These are phyloP conservation scores for Colletotrichum noveboracense DNA, from an alignment of 2,329 filamentous ascomycete genomes.

Conservation along the genomic window DNA sequence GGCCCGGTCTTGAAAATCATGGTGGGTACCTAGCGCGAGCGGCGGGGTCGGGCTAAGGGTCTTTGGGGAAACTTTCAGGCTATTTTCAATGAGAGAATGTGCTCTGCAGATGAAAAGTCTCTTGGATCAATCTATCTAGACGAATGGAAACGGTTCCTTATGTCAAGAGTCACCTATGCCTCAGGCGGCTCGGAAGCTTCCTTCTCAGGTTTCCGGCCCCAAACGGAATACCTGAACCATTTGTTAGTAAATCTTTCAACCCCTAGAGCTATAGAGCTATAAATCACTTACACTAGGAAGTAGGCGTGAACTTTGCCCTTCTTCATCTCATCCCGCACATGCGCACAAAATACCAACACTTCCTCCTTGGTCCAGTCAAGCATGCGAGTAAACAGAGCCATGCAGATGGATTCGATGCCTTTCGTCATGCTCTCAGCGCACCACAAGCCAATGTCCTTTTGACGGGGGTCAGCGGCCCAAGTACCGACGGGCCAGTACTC, in stretches of 20 bases:
- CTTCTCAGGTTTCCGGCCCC: constrained; percentile 7
- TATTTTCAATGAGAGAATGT: background rate
- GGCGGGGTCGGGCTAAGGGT: background rate
- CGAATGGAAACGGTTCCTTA: background rate
- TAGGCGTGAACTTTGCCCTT: constrained; percentile 39
- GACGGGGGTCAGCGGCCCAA: constrained; percentile 55
- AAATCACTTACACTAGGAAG: constrained; percentile 38
- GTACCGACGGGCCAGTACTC: constrained; percentile 55
- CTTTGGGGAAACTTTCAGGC: background rate
- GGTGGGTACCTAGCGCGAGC: background rate
- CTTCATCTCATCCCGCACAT: constrained; percentile 37
- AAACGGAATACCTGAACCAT: background rate
- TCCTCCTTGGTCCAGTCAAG: constrained; percentile 37
- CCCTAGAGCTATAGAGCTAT: background rate
- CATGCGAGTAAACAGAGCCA: constrained; percentile 37
- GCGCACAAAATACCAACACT: constrained; percentile 35
- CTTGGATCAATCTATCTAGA: background rate
- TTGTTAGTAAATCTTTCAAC: background rate
- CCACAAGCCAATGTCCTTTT: constrained; percentile 50
- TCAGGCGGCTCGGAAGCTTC: background rate
- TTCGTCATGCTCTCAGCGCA: constrained; percentile 29
- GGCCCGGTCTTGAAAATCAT: background rate
- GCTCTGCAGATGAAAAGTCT: background rate
- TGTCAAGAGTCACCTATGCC: background rate
- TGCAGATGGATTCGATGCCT: constrained; percentile 35